Evolutionary conservation across 106 monocot species (phyloP), one percentile per base, ranked within the genome.

Genomic region (Dioscorea zingiberensis): DNA sequence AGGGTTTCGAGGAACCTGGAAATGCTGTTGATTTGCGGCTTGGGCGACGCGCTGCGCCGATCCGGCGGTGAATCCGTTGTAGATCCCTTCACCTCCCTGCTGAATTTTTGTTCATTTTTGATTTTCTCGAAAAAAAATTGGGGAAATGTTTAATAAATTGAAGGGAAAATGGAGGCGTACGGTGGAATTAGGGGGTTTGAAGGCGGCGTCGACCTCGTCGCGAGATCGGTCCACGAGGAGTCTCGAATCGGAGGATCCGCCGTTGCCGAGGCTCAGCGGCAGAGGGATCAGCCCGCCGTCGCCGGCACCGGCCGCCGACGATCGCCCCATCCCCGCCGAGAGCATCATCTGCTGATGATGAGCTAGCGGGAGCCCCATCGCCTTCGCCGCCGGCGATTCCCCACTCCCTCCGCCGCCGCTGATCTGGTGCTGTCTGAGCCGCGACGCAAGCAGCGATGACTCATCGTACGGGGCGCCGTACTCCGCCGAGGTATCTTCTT

Each of bases 341-440:
- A 86, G 56, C 17, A 86, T 55, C 70, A 79, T 51, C 72, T 84
- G 88, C 62, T 76, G 76, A 61, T 67, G 77, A 55, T 71, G 68
- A 66, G 69, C 75, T 62, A 80, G 61, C 58, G 74, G 81, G 26
- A 78, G 49, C 57, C 69, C 64, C 68, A 68, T 73, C 19, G 53
- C 48, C 75, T 75, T 73, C 32, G 6, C 38, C 38, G 38, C 38
- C 38, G 38, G 38, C 38, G 47, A 6, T 21, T 54, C 75, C 10
- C 45, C 72, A 17, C 30, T 47, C 7, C 67, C 38, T 38, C 38
- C 69, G 58, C 72, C 76, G 64, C 69, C 65, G 44, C 71, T 74
- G 73, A 94, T 90, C 85, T 94, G 94, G 60, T 94, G 80, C 71
- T 94, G 90, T 18, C 90, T 81, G 17, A 94, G 85, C 24, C 87